Evolutionary conservation across 805 yeast genomes (phyloP), one percentile per base, ranked within the genome.

Genomic region (Metschnikowia sp.): DNA sequence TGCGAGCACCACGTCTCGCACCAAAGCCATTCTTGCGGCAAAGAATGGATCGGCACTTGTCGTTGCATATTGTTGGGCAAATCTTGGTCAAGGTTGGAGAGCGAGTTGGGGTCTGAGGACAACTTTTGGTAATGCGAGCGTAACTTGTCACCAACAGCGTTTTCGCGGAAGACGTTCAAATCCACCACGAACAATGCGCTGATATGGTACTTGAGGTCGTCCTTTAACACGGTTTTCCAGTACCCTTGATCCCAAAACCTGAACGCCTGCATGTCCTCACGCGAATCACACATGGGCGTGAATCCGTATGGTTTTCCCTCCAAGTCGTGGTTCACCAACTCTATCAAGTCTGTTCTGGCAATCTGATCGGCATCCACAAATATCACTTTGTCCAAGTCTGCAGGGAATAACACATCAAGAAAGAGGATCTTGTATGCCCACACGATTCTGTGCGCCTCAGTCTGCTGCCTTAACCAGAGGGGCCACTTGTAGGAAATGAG

Each of bases 201-300:
- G 53, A 87, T 86, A 57, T 90, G 95, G 63, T 89, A 86, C 48
- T 81, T 84, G 32, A 73, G 69, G 9, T 76, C 75, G 36, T 81
- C 76, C 32, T 77, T 79, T 37, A 92, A 69, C 26, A 76, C 74
- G 3, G 75, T 73, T 49, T 79, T 70, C 99, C 99, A 92, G 64
- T 88, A 92, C 0, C 97, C 98, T 51, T 81, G 79, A 58, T 89
- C 85, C 99, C 98, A 94, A 68, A 92, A 94, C 53, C 94, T 65
- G 63, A 76, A 88, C 0, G 92, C 95, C 60, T 86, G 92, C 84
- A 84, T 85, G 55, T 86, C 95, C 26, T 65, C 65, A 42, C 92
- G 71, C 0, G 90, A 83, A 43, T 87, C 92, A 54, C 91, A 83
- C 97, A 84, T 86, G 35, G 96, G 96, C 0, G 88, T 80, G 62